A percentile compares a stretch with the other conserved stretches of the same genome.
Evolutionary conservation across 768 basidiomycete species (phyloP).

Genomic region (Tylopilus sp.): DNA sequence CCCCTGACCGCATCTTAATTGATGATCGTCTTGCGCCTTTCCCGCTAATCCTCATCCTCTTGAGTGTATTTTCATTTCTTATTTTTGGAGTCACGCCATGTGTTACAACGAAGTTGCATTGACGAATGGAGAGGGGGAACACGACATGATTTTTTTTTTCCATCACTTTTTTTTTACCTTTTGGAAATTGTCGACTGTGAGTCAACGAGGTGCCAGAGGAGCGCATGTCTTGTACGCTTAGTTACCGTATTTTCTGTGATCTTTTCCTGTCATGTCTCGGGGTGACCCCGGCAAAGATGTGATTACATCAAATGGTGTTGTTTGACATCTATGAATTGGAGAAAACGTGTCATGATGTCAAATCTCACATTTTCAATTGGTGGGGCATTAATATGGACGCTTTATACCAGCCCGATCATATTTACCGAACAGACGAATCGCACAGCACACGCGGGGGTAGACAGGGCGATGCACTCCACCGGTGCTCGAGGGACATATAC

Average conservation of each 20-base stretch:
- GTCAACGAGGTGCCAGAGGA: no score
- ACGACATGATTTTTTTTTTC: not conserved
- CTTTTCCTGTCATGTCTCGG: not conserved
- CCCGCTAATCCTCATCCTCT: not conserved
- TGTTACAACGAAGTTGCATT: conserved; percentile 6
- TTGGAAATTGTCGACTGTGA: not conserved
- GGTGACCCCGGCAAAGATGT: no score
- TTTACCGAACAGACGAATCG: no score
- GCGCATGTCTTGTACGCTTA: not conserved
- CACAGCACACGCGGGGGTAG: no score
- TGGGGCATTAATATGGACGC: no score
- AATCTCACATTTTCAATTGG: no score
- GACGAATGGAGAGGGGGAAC: not conserved
- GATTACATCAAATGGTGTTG: no score
- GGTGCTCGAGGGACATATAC: no score
- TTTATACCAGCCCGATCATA: no score
- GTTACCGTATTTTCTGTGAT: conserved; percentile 1
- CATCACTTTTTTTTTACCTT: not conserved
- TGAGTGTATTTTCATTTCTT: not conserved
- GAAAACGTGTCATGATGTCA: no score
- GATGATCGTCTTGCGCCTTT: not conserved
- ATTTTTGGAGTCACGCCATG: not conserved
- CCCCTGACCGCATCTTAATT: not conserved
- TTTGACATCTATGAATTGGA: no score
- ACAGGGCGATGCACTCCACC: no score